Evolutionary conservation across 371 early-diverging fungal genomes (phyloP), one percentile per base, ranked within the genome.

Genomic region (Apophysomyces trapeziformis): DNA sequence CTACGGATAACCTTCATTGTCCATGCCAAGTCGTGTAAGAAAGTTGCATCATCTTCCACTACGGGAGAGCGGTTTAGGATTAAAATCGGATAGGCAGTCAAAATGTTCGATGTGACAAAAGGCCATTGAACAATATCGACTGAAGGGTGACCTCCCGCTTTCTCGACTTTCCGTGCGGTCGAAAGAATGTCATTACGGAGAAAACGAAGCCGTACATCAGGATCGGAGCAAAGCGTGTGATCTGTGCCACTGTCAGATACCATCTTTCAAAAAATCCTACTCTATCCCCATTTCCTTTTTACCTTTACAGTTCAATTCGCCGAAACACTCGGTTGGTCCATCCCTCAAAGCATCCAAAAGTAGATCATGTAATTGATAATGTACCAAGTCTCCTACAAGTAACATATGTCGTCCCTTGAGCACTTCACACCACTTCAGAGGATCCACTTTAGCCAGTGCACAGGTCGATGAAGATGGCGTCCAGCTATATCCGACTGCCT

Each of bases 221-320:
- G 67, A 5, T 57, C 47, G 13, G 69, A 66, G 59, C 83, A 83
- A 7, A 83, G 46, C 0, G 79, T 83, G 45, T 83, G 83, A 57
- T 83, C 83, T 82, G 62, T 26, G 18, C 3, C 43, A 12, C 4
- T 38, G 12, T 12, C 0, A 13, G 45, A 14, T 7, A 57, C 37
- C 32, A 3, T 1, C 1, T 3, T 45, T 45, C 36, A 45, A 21
- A 1, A n/a, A 41, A 41, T 11, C 11, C 41, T 41, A 11, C 41
- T 57, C 2, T 3, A 26, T 26, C 32, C 32, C 32, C 1, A 26
- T 47, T 56, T 43, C 41, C 21, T 47, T 13, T 21, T 60, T 73
- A 82, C 82, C 82, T 80, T 80, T 80, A 72, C 89, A 88, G 36
- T 77, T 80, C 21, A 79, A 62, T 65, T 87, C 89, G 14, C 89